phyloP scores from a whole-genome alignment of 352 stramenopile genomes.

The Pythium dissotocum region DNA sequence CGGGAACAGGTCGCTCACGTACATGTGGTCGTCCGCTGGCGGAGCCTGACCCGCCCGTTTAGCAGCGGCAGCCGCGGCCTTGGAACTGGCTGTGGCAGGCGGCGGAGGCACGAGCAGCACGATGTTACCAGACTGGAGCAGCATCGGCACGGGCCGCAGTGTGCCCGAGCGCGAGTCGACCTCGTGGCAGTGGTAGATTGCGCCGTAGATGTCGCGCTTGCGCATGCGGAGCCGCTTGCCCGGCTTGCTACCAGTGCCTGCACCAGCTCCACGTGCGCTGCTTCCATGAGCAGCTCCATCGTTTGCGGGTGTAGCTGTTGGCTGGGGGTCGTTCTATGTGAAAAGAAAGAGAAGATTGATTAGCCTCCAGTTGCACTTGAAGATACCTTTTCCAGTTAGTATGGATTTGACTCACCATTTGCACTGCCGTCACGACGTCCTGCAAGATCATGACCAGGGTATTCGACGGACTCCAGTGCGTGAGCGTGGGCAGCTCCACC shows the following conservation, averaged over 20 bases:
- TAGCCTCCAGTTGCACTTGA: neutral
- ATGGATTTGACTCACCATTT: slow-evolving; percentile 35
- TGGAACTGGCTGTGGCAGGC: slow-evolving; percentile 3
- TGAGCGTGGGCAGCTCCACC: slow-evolving; percentile 54
- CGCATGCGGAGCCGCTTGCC: slow-evolving; percentile 57
- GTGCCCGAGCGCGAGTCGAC: slow-evolving; percentile 57
- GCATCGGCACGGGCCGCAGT: slow-evolving; percentile 58
- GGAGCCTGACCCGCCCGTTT: neutral
- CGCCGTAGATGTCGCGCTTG: slow-evolving; percentile 65
- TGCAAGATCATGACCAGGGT: slow-evolving; percentile 72
- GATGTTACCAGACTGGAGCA: slow-evolving; percentile 70
- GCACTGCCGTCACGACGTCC: slow-evolving; percentile 64
- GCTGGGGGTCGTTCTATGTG: slow-evolving; percentile 21
- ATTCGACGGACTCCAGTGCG: slow-evolving; percentile 75
- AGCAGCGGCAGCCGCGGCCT: neutral
- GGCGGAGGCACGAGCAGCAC: slow-evolving; percentile 41
- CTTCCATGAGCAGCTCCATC: neutral
- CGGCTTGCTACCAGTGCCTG: slow-evolving; percentile 6
- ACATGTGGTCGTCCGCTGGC: slow-evolving; percentile 37
- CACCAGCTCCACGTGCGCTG: neutral
- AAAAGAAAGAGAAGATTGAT: neutral
- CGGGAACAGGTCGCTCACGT: slow-evolving; percentile 63
- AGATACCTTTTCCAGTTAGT: neutral
- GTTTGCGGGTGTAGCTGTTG: neutral
- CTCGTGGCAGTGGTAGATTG: slow-evolving; percentile 72